phyloP scores from a whole-genome alignment of 805 yeast genomes.

The Lipomyces mesembrius region DNA sequence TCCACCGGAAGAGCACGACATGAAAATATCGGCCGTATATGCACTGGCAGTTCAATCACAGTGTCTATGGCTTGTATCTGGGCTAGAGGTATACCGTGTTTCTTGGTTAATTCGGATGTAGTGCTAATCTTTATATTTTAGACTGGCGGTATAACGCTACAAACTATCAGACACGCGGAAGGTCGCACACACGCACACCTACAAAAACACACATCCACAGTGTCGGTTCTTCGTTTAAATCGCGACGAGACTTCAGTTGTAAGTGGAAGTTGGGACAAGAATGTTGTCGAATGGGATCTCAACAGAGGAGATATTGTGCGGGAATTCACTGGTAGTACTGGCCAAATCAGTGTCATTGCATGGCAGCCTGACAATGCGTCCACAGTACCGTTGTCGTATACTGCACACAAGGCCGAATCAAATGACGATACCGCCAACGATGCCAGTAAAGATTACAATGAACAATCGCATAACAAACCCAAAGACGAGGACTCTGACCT shows the following conservation, averaged over 20 bases:
- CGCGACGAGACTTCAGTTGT: constrained; percentile 64
- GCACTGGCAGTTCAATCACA: constrained; percentile 82
- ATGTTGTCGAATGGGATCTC: constrained; percentile 82
- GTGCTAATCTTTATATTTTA: constrained; percentile 33
- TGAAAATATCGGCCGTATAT: constrained; percentile 76
- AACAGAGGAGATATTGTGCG: constrained; percentile 64
- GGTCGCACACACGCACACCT: constrained; percentile 82
- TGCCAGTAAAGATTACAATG: background rate
- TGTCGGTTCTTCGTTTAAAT: constrained; percentile 71
- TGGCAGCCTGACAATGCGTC: constrained; percentile 49
- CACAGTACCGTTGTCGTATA: background rate
- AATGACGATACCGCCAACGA: background rate
- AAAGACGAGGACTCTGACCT: constrained; percentile 38
- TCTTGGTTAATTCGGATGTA: background rate
- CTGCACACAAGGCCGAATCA: background rate
- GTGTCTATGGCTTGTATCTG: constrained; percentile 83
- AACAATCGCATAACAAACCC: background rate
- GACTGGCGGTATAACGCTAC: constrained; percentile 85
- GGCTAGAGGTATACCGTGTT: constrained; percentile 53
- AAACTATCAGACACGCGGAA: constrained; percentile 79
- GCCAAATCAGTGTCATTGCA: constrained; percentile 79
- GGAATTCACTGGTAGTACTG: constrained; percentile 61
- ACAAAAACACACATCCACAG: constrained; percentile 70
- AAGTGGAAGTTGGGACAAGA: constrained; percentile 91
- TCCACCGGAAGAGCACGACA: constrained; percentile 24